Evolutionary conservation across 179 eudicot species (phyloP), one percentile per base, ranked within the genome.

Genomic region (Amaranthus tricolor): DNA sequence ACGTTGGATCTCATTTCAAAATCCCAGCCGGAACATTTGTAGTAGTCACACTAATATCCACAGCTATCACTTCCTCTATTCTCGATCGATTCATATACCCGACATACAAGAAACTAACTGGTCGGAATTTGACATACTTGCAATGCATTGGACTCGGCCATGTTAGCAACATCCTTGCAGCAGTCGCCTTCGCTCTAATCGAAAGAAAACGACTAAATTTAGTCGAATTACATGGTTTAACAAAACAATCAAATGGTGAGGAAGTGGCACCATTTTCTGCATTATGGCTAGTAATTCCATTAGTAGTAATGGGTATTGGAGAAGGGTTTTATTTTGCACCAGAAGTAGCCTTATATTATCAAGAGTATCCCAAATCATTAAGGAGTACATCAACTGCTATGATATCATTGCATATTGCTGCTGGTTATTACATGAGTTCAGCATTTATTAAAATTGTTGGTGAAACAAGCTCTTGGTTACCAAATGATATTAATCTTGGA

Each of bases 371-470:
- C 1, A 49, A n/a, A 20, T 78, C 86, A 0, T 69, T 89, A 44
- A 78, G 77, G 19, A 89, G 82, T 70, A 87, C 88, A 5, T 87
- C 93, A 7, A 81, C 93, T 17, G 83, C 90, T 9, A 80, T 84
- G 82, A 76, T 78, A 15, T 79, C 88, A 0, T 47, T 88, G 81
- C 81, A 76, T 45, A 72, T 85, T 21, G 92, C 82, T 0, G 74
- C 55, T 1, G 87, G 86, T 5, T 87, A 54, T 76, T 89, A 89
- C 74, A 66, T 85, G 40, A 84, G 88, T 19, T 78, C 85, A 2
- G 88, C 85, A 0, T 69, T 85, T 44, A 72, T 86, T 9, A 82
- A 81, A 51, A 52, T 87, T 19, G 60, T 89, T 4, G 80, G 82
- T 0, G 52, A 72, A 14, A 49, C 58, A 10, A 85, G 85, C 0